phyloP scores from a whole-genome alignment of 768 basidiomycete species.

The Suillus subaureus region DNA sequence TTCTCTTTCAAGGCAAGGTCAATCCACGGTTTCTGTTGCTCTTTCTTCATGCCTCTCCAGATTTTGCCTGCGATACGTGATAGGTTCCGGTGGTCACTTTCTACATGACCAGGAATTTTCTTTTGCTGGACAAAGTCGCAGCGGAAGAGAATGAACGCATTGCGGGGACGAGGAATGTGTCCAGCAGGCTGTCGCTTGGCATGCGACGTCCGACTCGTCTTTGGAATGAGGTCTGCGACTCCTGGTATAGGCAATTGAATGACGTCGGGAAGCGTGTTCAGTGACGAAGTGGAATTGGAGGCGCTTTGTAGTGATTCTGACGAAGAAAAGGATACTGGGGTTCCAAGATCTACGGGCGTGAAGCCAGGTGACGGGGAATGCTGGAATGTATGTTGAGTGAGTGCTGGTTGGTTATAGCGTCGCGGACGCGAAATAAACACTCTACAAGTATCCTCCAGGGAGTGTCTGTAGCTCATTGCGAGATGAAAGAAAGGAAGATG shows the following conservation, averaged over 20 bases:
- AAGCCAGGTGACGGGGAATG: constrained; percentile 4
- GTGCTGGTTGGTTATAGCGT: constrained; percentile 6
- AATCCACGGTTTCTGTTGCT: constrained; percentile 52
- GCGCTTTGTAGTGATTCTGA: neutral
- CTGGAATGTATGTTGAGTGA: constrained; percentile 9
- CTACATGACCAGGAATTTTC: constrained; percentile 53
- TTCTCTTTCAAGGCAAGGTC: constrained; percentile 53
- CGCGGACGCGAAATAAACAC: constrained; percentile 28
- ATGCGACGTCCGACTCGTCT: constrained; percentile 44
- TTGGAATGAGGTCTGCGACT: constrained; percentile 11
- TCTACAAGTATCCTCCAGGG: constrained; percentile 34
- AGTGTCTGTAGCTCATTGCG: constrained; percentile 28
- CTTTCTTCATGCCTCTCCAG: constrained; percentile 59
- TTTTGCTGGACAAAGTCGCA: constrained; percentile 71
- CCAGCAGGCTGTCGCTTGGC: constrained; percentile 48
- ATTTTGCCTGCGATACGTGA: constrained; percentile 65
- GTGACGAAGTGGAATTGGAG: neutral
- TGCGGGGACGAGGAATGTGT: constrained; percentile 73
- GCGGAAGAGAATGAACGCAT: constrained; percentile 81
- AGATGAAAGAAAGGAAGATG: constrained; percentile 11
- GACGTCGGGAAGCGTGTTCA: neutral
- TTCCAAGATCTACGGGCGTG: neutral
- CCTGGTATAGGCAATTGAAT: constrained; percentile 12
- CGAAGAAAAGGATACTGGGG: constrained; percentile 3
- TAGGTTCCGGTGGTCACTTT: constrained; percentile 69